Percentiles rank a stretch among this genome's conserved stretches.
These are phyloP conservation scores for Syzygium aromaticum DNA, from an alignment of 345 rosid genomes.

Conservation along the genomic window DNA sequence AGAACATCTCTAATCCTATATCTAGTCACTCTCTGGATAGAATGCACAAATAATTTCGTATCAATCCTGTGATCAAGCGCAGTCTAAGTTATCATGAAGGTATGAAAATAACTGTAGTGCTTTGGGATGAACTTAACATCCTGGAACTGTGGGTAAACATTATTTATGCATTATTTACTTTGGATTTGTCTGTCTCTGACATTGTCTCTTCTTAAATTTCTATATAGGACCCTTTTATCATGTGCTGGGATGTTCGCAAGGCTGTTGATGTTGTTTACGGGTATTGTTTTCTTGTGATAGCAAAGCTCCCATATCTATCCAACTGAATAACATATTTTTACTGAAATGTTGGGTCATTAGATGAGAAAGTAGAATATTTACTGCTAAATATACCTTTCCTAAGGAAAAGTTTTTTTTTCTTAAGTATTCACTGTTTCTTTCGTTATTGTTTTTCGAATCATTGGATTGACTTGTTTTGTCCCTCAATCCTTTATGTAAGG, in stretches of 20 bases:
- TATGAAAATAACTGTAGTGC: background rate
- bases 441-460: background rate
- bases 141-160: background rate
- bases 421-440: background rate
- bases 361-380: background rate
- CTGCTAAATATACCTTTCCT: background rate
- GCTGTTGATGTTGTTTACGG: constrained; percentile 71
- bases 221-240: constrained; percentile 77
- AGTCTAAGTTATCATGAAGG: background rate
- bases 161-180: background rate
- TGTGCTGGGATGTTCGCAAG: constrained; percentile 88
- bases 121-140: background rate
- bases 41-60: background rate
- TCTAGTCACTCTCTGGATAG: background rate
- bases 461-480: background rate
- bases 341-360: background rate
- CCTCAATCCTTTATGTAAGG: constrained; percentile 28
- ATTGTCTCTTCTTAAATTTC: background rate
- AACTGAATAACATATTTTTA: background rate
- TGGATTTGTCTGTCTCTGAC: background rate
- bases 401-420: background rate
- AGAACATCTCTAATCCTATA: background rate
- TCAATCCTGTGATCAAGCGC: background rate
- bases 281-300: constrained; percentile 7
- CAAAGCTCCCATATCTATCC: background rate